Base-by-base conservation (phyloP, 345 rosid species). In the Lenwebbia sp. region DNA sequence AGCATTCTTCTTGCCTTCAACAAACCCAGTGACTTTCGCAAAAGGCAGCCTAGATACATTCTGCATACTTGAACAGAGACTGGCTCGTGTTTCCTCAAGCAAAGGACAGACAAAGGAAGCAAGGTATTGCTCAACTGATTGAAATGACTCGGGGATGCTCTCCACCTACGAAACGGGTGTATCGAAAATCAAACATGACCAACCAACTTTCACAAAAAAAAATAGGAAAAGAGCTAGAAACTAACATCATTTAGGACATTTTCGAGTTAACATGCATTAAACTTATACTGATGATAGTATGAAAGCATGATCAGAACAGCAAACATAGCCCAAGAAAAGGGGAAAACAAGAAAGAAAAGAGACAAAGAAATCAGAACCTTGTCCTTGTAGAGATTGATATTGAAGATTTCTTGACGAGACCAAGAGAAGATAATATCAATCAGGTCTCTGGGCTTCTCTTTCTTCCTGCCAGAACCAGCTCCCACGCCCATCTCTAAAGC, bases 131-230 rank as follows among this genome's bases (percentile, higher is more conserved):
- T 62, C 52, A 3, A 85, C 85, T 7, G 83, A 83, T 13, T 54
- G 49, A 84, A 89, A 87, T 26, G 85, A 54, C 5, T 85, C 86
- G 13, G 88, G 89, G 70, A 89, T 87, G 55, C 14, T 84, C 56
- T 54, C 78, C 37, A 89, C 85, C 89, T 89, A 83, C 70, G 14
- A 60, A n/a, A 60, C 19, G 4, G 19, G 70, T 60, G 70, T n/a
- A n/a, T 60, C 7, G 0, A 60, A 60, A n/a, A n/a, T 60, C 70
- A 13, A 60, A 60, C 17, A 3, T 60, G 1, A 60, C 19, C 19
- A 60, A 60, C 70, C 2, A 58, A n/a, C 70, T 13, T 58, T 33
- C 41, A n/a, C n/a, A n/a, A n/a, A n/a, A 40, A 3, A n/a, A 40
- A 40, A 14, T 41, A 13, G 33, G 55, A 25, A 2, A 65, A 15